These are phyloP conservation scores for Lipomyces japonicus DNA, from an alignment of 805 yeast species.

Conservation along the genomic window DNA sequence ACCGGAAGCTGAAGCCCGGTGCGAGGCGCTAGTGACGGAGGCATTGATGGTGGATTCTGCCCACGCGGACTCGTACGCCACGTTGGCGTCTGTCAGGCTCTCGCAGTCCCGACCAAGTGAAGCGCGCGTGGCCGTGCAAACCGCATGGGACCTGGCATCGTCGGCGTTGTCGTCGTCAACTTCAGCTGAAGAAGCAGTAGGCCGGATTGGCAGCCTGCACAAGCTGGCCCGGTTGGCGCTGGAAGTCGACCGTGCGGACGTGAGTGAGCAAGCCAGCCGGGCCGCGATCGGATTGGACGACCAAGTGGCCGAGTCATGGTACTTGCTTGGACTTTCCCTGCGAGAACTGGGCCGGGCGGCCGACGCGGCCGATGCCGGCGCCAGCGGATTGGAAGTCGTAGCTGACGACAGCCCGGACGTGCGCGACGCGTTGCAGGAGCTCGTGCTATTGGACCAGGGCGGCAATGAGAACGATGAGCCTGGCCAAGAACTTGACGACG, in stretches of 20 bases:
- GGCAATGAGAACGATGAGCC: neutral
- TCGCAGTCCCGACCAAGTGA: conserved; percentile 76
- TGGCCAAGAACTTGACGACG: no score
- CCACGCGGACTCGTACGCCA: conserved; percentile 77
- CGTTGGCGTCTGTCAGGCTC: conserved; percentile 80
- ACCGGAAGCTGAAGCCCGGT: conserved; percentile 74
- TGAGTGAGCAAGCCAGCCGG: conserved; percentile 61
- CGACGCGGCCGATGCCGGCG: neutral
- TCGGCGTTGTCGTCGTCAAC: conserved; percentile 32
- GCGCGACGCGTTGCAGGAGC: neutral
- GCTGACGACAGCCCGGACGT: neutral
- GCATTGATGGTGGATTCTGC: conserved; percentile 52
- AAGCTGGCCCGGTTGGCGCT: conserved; percentile 70
- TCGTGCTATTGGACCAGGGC: neutral
- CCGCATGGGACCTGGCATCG: conserved; percentile 60
- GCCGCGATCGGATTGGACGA: conserved; percentile 77
- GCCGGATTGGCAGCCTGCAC: conserved; percentile 63
- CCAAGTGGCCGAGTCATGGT: conserved; percentile 73
- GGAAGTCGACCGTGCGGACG: conserved; percentile 70
- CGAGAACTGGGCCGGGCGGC: conserved; percentile 27
- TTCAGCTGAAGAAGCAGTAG: conserved; percentile 40
- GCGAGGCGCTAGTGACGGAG: conserved; percentile 65
- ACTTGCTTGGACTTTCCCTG: conserved; percentile 76
- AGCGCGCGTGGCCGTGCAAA: conserved; percentile 61
- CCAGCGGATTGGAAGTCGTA: neutral